phyloP scores from a whole-genome alignment of 1,139 yeast genomes.

The Ashbya aceris region DNA sequence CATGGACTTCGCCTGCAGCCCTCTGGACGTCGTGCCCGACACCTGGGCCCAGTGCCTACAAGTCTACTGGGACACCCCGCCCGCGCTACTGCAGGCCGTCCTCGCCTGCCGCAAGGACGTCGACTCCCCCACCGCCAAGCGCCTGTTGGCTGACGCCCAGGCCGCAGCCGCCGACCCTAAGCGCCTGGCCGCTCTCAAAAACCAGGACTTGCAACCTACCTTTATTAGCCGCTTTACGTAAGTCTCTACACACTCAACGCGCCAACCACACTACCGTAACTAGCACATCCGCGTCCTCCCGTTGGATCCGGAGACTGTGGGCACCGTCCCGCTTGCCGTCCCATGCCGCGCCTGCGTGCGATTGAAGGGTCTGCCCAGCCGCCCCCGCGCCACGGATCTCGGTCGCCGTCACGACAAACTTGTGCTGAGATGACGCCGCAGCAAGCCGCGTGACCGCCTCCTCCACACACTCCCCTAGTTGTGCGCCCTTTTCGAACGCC shows the following conservation, averaged over 20 bases:
- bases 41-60: conserved; percentile 51
- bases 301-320: conserved; percentile 20
- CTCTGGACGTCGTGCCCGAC: conserved; percentile 42
- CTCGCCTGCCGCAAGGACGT: conserved; percentile 35
- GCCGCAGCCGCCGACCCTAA: conserved; percentile 15
- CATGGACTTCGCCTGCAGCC: conserved; percentile 55
- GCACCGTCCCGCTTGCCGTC: conserved; percentile 33
- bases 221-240: conserved; percentile 21
- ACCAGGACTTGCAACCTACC: conserved; percentile 17
- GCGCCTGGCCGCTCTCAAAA: conserved; percentile 12
- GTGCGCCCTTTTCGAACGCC: neutral
- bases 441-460: conserved; percentile 20
- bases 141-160: conserved; percentile 17
- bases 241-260: conserved; percentile 10
- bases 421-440: conserved; percentile 31
- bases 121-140: conserved; percentile 25
- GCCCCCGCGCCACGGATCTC: conserved; percentile 9
- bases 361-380: conserved; percentile 19
- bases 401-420: conserved; percentile 30
- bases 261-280: conserved; percentile 25
- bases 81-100: conserved; percentile 50
- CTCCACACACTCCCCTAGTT: conserved; percentile 6
- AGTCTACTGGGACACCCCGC: conserved; percentile 58
- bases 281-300: conserved; percentile 10
- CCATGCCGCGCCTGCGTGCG: conserved; percentile 34